Evolutionary conservation across 1,284 basidiomycete species (phyloP), one percentile per base, ranked within the genome.

Genomic region (Xerocomus amazonicus): DNA sequence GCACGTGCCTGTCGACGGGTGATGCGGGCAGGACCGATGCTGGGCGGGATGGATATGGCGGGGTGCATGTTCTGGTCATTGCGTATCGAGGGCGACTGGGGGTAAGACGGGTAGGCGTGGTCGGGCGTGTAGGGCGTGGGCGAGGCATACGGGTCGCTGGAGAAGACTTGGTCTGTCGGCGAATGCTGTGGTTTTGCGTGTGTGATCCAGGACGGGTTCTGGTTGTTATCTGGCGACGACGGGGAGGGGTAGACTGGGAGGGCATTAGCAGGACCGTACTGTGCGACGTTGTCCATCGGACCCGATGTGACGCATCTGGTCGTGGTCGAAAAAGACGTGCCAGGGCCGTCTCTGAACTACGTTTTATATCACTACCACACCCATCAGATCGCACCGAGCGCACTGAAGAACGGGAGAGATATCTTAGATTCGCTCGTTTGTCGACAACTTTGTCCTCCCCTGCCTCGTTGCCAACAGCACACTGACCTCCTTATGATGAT

Each of bases 21-120:
- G 47, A 73, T 67, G 54, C 80, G 75, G 56, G 68, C 69, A 36
- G 83, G 82, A 0, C 82, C 83, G 54, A 80, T 74, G 65, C 71
- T 80, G 33, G 78, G 68, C 46, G 57, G 50, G 36, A 69, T 68
- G 27, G 53, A 40, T 13, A 70, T 50, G 41, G 55, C 47, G 36
- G 59, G 39, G 40, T 61, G 65, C 27, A 64, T 62, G 53, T 61
- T 64, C 13, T 70, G 56, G 55, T 70, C 56, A 19, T 51, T 46
- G 45, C 64, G 65, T 9, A 62, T 48, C 3, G 64, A 59, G 4
- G 69, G 56, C 0, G 58, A 59, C 40, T 70, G 56, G 4, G 70
- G 59, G 49, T 67, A 62, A 32, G 61, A 23, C 19, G 19, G 33
- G 33, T 69, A 63, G 43, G 61, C 34, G 49, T 63, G 62, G 68